Evolutionary conservation across 2,329 filamentous ascomycete species (phyloP), one percentile per base, ranked within the genome.

Genomic region (Aspergillus nomiae): DNA sequence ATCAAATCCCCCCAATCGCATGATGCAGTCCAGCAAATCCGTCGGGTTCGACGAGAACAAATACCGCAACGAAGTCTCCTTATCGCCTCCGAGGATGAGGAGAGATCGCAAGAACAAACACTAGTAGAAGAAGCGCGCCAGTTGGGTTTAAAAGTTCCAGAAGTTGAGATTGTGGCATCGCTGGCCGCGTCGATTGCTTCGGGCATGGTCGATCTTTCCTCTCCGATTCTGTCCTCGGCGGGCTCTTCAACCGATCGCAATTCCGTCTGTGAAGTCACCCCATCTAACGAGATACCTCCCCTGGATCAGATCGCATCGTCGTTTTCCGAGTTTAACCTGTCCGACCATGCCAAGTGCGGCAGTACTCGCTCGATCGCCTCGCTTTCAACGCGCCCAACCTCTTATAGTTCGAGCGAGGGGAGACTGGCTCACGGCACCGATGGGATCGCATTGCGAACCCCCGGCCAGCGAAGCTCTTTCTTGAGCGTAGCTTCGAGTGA

Each of bases 291-390:
- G 48, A 61, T 63, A 10, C 67, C 67, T n/a, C 65, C 64, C 50
- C 66, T 77, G 38, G 70, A 77, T 51, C 71, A 74, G 48, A 62
- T 76, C 41, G 65, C 70, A 12, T 69, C 72, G 16, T 75, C 75
- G 2, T 61, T 77, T 14, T 76, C 74, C 50, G 70, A 75, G 36
- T 70, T 75, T 58, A 74, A 75, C 56, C 50, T 78, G 51, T 67
- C 73, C 38, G 68, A 71, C 48, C 70, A 67, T 30, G 61, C 65
- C 26, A 71, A 76, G 62, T 68, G 70, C 4, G 70, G 72, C 5
- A 79, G 77, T 65, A 69, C 73, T 28, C 76, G 77, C 45, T 80
- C 78, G 45, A 67, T 77, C 30, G 72, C 73, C 26, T 80, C 78
- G 8, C 65, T 75, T 7, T 80, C 77, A 7, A 80, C 77, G 9